Evolutionary conservation across 2,329 filamentous ascomycete genomes (phyloP).

Genomic region (Bisporella sp.): DNA sequence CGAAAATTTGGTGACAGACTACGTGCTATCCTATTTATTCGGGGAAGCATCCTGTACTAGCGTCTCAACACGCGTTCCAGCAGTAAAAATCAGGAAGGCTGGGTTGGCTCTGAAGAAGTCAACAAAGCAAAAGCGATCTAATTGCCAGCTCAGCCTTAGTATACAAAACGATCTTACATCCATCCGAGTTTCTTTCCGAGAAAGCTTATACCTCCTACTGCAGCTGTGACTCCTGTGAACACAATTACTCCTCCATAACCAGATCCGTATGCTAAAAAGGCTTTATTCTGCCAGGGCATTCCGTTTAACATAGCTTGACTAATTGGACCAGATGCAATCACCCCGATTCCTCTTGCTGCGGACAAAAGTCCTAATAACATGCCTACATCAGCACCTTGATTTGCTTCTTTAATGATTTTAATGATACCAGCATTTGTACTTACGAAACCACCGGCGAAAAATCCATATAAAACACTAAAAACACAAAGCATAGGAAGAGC

Average conservation of each 20-base stretch:
- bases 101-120: no score
- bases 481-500: constrained; percentile 33
- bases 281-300: constrained; percentile 1
- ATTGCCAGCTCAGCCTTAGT: no score
- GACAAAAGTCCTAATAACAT: constrained; percentile 18
- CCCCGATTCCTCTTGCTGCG: constrained; percentile 19
- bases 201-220: constrained; percentile 12
- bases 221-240: constrained; percentile 17
- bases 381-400: constrained; percentile 24
- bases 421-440: constrained; percentile 36
- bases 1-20: no score
- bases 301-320: constrained; percentile 15
- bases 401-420: constrained; percentile 12
- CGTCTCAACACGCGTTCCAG: no score
- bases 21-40: no score
- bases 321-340: constrained; percentile 15
- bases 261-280: constrained; percentile 15
- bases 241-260: constrained; percentile 20
- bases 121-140: no score
- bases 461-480: constrained; percentile 42
- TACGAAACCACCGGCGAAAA: constrained; percentile 44
- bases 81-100: no score
- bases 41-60: no score
- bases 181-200: constrained; percentile 9
- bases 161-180: constrained; percentile 4